Percentiles rank a stretch among this genome's conserved stretches.
These are phyloP conservation scores for Podaxis sp. DNA, from an alignment of 768 basidiomycete genomes.

Conservation along the genomic window DNA sequence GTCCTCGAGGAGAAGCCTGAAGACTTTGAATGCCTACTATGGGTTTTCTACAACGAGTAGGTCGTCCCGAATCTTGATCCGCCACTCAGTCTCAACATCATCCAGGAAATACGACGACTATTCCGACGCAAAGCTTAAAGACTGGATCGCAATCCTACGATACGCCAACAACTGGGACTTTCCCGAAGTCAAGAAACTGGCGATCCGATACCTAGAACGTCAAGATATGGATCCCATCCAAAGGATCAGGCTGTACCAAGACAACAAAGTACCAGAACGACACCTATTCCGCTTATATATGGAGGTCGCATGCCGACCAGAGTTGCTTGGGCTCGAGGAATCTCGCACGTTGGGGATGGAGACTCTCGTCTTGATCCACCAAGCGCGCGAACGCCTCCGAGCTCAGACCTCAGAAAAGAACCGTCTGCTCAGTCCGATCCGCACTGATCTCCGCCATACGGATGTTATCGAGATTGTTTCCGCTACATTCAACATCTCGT, in stretches of 20 bases:
- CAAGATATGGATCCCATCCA: background rate
- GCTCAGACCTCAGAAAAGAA: conserved; percentile 19
- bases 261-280: background rate
- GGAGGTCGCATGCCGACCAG: background rate
- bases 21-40: conserved; percentile 17
- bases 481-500: background rate
- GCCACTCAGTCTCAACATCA: background rate
- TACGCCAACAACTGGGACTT: conserved; percentile 10
- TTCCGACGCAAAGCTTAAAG: background rate
- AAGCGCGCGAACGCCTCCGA: conserved; percentile 50
- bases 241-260: conserved; percentile 1
- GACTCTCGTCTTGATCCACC: conserved; percentile 50
- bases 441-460: background rate
- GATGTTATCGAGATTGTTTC: conserved; percentile 6
- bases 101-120: background rate
- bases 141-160: conserved; percentile 7
- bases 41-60: conserved; percentile 20
- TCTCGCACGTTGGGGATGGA: conserved; percentile 54
- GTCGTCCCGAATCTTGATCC: background rate
- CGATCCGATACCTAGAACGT: conserved; percentile 1
- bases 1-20: conserved; percentile 11
- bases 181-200: background rate
- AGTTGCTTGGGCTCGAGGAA: conserved; percentile 51
- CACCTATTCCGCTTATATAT: conserved; percentile 5
- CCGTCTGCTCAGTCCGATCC: background rate